Evolutionary conservation across 768 basidiomycete genomes (phyloP), one percentile per base, ranked within the genome.

Genomic region (Collybia nuda): DNA sequence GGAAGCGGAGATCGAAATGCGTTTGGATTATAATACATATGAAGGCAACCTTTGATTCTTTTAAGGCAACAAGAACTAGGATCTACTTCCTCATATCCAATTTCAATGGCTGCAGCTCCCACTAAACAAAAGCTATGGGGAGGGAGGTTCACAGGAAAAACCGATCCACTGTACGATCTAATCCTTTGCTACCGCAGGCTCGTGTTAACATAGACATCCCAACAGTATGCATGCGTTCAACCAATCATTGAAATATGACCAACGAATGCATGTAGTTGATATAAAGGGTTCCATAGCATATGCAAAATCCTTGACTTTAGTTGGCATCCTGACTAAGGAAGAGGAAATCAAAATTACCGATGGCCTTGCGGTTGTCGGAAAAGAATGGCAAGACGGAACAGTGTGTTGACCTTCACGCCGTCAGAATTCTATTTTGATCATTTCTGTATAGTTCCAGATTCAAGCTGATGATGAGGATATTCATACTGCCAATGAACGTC

Each of bases 401-500:
- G 93, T 93, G 60, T 50, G 82, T 67, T n/a, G 14, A 44, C 26
- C 43, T 26, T 48, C 45, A 29, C 41, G 44, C 22, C 19, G 21
- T 54, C 24, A 52, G 26, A 43, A 14, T 23, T 35, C 19, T 9
- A 29, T 35, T 36, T 46, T 17, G 26, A 9, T 11, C 14, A 21
- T 8, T 36, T 38, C 32, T 26, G 7, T 26, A 12, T 60, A 95
- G 89, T 99, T 99, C 63, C 64, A 72, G 49, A 70, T 84, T 24
- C 75, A 86, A 53, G 74, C 82, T n/a, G 93, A 96, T 58, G 97
- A 99, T 60, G 97, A 99, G 62, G 97, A 99, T 63, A 98, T 99
- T 52, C 96, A 98, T 67, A 99, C 97, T 11, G 97, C 97, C 47
- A 99, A 98, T 62, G 97, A 99, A 66, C 85, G 97, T 41, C 82